Percentiles rank a stretch among this genome's conserved stretches.
Conservation (phyloP, 164 flowering plant species). For the Sextonia rubra region DNA sequence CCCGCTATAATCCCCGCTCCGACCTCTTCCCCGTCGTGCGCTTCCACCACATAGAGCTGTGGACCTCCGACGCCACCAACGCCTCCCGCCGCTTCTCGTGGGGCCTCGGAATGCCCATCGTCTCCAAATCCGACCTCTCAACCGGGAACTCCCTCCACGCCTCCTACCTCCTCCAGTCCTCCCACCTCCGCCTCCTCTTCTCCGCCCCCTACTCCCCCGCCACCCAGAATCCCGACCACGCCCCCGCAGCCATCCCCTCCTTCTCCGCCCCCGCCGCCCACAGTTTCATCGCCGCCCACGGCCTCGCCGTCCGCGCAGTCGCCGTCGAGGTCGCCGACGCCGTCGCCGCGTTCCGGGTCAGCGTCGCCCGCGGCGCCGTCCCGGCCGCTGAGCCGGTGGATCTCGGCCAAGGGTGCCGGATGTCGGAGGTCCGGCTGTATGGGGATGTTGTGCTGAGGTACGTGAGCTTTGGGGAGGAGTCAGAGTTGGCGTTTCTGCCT, state of each 20-base stretch:
- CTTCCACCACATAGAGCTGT: conserved; percentile 91
- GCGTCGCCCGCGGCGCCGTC: conserved; percentile 58
- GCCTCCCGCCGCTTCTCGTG: conserved; percentile 61
- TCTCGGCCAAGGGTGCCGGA: conserved; percentile 21
- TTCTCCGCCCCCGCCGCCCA: conserved; percentile 38
- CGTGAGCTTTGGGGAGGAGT: conserved; percentile 33
- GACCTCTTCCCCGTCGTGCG: conserved; percentile 55
- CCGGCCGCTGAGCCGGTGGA: conserved; percentile 23
- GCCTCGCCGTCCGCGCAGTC: conserved; percentile 73
- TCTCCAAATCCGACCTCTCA: conserved; percentile 79
- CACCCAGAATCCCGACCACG: conserved; percentile 30
- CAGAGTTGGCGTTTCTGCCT: conserved; percentile 42
- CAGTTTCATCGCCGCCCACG: conserved; percentile 57
- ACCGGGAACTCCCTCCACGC: conserved; percentile 76
- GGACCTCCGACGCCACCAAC: conserved; percentile 80
- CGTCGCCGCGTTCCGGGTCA: conserved; percentile 34
- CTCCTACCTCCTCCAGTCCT: conserved; percentile 74
- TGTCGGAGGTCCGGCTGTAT: conserved; percentile 59
- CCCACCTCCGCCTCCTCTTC: conserved; percentile 64
- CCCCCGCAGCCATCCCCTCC: conserved; percentile 46
- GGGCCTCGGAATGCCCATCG: conserved; percentile 76
- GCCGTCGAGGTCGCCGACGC: conserved; percentile 69
- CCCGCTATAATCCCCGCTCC: conserved; percentile 61
- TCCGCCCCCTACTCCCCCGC: conserved; percentile 79
- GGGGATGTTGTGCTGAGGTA: conserved; percentile 74